Percentiles rank a stretch among this genome's conserved stretches.
Conservation (phyloP, 768 basidiomycete genomes). For the Paxillus rubicundulus region DNA sequence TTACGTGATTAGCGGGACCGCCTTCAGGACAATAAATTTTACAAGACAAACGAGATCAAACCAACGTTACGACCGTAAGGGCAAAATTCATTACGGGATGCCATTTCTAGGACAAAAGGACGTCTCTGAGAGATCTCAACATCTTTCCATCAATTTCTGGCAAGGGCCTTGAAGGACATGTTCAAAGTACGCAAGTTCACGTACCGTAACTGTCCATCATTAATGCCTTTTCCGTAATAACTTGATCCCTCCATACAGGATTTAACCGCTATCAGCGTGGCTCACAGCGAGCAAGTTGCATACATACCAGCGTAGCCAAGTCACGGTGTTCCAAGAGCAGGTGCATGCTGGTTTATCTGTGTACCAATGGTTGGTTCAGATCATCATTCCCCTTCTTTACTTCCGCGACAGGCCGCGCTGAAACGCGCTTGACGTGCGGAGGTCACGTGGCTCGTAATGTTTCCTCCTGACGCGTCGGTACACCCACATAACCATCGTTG, state of each 20-base stretch:
- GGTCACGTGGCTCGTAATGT: conserved; percentile 14
- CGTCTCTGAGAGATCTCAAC: neutral
- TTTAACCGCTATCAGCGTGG: no score
- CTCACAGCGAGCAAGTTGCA: no score
- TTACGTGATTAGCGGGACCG: conserved; percentile 33
- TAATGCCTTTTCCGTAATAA: no score
- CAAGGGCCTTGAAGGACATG: neutral
- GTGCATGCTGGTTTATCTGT: no score
- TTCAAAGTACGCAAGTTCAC: neutral
- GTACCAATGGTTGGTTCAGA: no score
- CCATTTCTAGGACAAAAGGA: conserved; percentile 6
- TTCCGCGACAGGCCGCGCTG: neutral
- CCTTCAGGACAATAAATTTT: conserved; percentile 15
- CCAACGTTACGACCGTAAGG: neutral
- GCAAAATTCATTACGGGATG: no score
- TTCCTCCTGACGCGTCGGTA: neutral
- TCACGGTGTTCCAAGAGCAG: no score
- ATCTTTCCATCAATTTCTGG: conserved; percentile 1
- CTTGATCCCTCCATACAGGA: no score
- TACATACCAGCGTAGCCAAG: no score
- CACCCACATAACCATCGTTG: neutral
- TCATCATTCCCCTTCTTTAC: neutral
- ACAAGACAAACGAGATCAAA: neutral
- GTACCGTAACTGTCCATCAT: neutral
- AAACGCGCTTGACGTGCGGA: conserved; percentile 5